Evolutionary conservation across 192 early-diverging fungal species (phyloP).

Genomic region (Neocallimastix lanati): DNA sequence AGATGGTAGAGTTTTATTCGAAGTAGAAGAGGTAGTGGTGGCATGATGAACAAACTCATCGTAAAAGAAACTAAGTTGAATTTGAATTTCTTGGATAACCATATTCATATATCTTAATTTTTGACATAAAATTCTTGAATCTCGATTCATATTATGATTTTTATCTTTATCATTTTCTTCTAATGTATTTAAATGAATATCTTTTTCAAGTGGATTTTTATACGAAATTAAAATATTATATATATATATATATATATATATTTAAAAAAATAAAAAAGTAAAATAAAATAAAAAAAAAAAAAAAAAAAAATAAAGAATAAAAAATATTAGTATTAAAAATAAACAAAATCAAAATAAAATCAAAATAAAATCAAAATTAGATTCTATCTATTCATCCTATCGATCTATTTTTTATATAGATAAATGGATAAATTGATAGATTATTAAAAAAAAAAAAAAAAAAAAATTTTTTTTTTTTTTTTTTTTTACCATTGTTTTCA

Average conservation of each 20-base stretch:
- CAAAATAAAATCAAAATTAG: no score
- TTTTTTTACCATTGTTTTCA: background rate
- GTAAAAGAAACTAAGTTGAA: background rate
- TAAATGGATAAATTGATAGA: no score
- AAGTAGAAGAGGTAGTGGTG: background rate
- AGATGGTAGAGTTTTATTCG: no score
- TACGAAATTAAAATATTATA: no score
- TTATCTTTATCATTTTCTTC: background rate
- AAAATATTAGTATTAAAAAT: no score
- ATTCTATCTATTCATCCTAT: no score
- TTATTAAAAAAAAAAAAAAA: background rate
- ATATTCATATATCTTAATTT: background rate
- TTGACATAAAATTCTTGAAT: background rate
- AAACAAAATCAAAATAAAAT: no score
- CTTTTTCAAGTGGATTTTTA: no score
- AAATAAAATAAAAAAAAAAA: no score
- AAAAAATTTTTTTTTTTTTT: background rate
- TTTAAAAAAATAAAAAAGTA: background rate
- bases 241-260: no score
- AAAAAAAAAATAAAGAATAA: background rate
- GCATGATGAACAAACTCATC: background rate
- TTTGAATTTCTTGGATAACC: background rate
- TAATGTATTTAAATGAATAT: no score
- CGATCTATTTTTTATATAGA: no score
- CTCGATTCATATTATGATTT: background rate